Evolutionary conservation across 306 rosid genomes (phyloP).

Genomic region (Malus asiatica): DNA sequence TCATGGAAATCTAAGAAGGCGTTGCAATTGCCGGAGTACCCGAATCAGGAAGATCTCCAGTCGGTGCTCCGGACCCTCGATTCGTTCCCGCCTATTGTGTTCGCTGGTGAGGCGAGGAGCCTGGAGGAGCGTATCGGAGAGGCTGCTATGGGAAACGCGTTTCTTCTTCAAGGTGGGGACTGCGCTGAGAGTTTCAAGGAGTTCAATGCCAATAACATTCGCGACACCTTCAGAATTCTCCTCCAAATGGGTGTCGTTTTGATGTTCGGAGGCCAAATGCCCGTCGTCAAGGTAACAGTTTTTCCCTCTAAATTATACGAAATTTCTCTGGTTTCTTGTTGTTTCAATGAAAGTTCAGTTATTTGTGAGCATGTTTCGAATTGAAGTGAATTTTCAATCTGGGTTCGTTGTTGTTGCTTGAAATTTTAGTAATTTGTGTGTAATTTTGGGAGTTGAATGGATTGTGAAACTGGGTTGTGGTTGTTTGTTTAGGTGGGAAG

Average conservation of each 20-base stretch:
- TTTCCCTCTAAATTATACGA: neutral
- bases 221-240: constrained; percentile 82
- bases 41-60: constrained; percentile 54
- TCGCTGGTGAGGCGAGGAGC: constrained; percentile 89
- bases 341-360: neutral
- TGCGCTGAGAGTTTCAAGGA: constrained; percentile 99
- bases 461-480: constrained; percentile 8
- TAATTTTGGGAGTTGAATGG: neutral
- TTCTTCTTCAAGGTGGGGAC: constrained; percentile 85
- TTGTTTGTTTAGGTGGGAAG: constrained; percentile 65
- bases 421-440: neutral
- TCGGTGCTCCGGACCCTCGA: constrained; percentile 73
- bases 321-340: neutral
- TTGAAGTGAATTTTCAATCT: neutral
- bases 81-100: constrained; percentile 87
- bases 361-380: neutral
- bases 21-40: constrained; percentile 82
- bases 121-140: constrained; percentile 67
- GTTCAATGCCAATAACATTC: constrained; percentile 86
- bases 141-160: constrained; percentile 90
- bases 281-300: constrained; percentile 66
- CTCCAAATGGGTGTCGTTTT: constrained; percentile 92
- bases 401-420: neutral
- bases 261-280: constrained; percentile 99
- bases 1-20: constrained; percentile 88